A percentile compares a stretch with the other conserved stretches of the same genome.
These are phyloP conservation scores for Forsythia suspensa DNA, from an alignment of 257 asterid genomes.

Conservation along the genomic window DNA sequence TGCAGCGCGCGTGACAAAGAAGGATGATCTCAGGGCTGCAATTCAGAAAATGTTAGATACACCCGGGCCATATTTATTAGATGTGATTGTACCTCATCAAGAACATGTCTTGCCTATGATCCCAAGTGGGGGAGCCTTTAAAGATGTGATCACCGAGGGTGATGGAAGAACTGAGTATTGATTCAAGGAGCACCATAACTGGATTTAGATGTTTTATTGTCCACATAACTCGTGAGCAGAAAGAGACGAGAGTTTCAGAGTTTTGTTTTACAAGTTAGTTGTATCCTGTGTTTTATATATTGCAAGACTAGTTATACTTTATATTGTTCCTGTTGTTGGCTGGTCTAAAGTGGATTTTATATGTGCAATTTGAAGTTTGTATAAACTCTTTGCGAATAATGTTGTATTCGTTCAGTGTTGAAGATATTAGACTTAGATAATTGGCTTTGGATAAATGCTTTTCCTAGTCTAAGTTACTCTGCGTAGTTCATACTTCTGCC, in stretches of 20 bases:
- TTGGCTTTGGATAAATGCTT: neutral
- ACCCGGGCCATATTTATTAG: constrained; percentile 76
- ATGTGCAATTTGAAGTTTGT: neutral
- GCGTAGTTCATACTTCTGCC: neutral
- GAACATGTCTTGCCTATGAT: constrained; percentile 90
- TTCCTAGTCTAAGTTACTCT: too few relatives aligned
- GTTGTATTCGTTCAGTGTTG: neutral
- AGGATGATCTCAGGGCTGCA: constrained; percentile 51
- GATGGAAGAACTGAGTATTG: constrained; percentile 61
- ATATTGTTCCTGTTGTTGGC: neutral
- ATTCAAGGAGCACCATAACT: neutral
- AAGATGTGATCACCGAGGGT: constrained; percentile 77
- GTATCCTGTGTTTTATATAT: neutral
- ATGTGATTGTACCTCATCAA: constrained; percentile 80
- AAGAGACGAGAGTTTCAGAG: neutral
- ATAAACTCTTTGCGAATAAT: neutral
- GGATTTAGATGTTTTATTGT: neutral
- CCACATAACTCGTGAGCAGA: neutral
- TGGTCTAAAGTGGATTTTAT: neutral
- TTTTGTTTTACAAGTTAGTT: neutral
- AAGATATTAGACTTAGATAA: neutral
- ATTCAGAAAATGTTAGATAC: constrained; percentile 72
- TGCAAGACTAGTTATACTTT: neutral
- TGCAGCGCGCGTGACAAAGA: constrained; percentile 60
- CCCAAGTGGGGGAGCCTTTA: constrained; percentile 75